phyloP scores from a whole-genome alignment of 2,329 filamentous ascomycete genomes.

The Phaeosphaeria sp. region DNA sequence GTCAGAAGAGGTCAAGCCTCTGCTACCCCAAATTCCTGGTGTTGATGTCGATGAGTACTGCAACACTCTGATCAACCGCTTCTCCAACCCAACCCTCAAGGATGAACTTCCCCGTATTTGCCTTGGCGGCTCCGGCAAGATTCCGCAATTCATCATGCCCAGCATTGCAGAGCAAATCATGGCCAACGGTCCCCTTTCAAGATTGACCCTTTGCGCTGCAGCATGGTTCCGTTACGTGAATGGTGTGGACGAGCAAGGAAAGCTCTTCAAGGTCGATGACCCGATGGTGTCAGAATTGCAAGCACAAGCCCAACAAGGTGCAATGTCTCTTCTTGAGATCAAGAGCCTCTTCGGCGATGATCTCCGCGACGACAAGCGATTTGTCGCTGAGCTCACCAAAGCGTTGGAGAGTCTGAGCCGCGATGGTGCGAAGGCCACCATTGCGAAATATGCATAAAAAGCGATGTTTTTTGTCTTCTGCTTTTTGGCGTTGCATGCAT shows the following conservation, averaged over 20 bases:
- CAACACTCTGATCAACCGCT: slow-evolving; percentile 31
- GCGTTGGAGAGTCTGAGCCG: slow-evolving; percentile 27
- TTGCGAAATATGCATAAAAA: slow-evolving; percentile 25
- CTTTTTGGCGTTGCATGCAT: background rate
- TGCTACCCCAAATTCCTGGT: slow-evolving; percentile 34
- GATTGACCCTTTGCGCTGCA: slow-evolving; percentile 31
- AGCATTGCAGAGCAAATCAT: slow-evolving; percentile 37
- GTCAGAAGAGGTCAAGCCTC: slow-evolving; percentile 38
- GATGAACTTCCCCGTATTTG: slow-evolving; percentile 39
- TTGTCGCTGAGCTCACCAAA: slow-evolving; percentile 30
- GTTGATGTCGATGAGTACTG: slow-evolving; percentile 37
- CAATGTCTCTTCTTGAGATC: slow-evolving; percentile 22
- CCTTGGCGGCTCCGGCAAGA: slow-evolving; percentile 38
- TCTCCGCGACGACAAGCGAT: slow-evolving; percentile 33
- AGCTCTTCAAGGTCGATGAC: slow-evolving; percentile 30
- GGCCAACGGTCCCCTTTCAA: slow-evolving; percentile 28
- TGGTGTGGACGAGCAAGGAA: slow-evolving; percentile 31
- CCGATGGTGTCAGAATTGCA: slow-evolving; percentile 35
- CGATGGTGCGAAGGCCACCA: slow-evolving; percentile 28
- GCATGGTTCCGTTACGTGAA: slow-evolving; percentile 39
- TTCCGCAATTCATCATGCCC: slow-evolving; percentile 40
- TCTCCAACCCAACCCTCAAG: slow-evolving; percentile 37
- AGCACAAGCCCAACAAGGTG: slow-evolving; percentile 24
- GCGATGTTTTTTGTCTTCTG: background rate
- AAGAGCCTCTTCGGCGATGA: slow-evolving; percentile 35